A percentile compares a stretch with the other conserved stretches of the same genome.
Conservation (phyloP, 2,329 filamentous ascomycete genomes). For the Blastomyces parvus region DNA sequence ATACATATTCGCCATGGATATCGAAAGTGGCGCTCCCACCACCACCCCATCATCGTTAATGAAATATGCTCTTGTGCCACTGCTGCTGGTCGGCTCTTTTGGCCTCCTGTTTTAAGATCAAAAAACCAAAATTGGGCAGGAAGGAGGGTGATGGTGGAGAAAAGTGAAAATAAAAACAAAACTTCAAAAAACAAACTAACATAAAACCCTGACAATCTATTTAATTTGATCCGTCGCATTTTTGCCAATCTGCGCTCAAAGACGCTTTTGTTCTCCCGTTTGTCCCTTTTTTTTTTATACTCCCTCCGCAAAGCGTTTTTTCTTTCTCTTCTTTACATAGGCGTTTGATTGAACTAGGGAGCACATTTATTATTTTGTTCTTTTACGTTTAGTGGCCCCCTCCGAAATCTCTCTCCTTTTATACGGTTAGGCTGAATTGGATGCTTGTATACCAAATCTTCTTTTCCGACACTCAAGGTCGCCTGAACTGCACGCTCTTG, state of each 20-base stretch:
- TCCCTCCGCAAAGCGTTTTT: neutral
- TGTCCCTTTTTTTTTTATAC: neutral
- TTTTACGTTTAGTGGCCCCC: neutral
- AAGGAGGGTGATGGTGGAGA: too few species aligned
- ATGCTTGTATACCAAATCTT: neutral
- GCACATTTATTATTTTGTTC: neutral
- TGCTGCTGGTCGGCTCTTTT: constrained; percentile 21
- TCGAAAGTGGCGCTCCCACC: constrained; percentile 14
- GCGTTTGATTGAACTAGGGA: neutral
- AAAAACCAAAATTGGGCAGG: neutral
- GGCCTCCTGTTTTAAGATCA: constrained; percentile 5
- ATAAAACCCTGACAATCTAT: neutral
- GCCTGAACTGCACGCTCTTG: neutral
- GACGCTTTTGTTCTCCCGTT: neutral
- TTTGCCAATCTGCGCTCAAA: neutral
- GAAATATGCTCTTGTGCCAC: constrained; percentile 20
- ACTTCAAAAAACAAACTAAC: neutral
- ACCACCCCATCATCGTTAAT: constrained; percentile 10
- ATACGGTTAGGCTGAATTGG: neutral
- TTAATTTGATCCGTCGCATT: neutral
- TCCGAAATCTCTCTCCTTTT: neutral
- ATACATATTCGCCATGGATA: constrained; percentile 13
- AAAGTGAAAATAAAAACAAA: too few species aligned
- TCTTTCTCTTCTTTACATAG: neutral
- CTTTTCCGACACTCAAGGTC: neutral